Evolutionary conservation across 805 yeast genomes (phyloP).

Genomic region (Cyberlindnera saturnus): DNA sequence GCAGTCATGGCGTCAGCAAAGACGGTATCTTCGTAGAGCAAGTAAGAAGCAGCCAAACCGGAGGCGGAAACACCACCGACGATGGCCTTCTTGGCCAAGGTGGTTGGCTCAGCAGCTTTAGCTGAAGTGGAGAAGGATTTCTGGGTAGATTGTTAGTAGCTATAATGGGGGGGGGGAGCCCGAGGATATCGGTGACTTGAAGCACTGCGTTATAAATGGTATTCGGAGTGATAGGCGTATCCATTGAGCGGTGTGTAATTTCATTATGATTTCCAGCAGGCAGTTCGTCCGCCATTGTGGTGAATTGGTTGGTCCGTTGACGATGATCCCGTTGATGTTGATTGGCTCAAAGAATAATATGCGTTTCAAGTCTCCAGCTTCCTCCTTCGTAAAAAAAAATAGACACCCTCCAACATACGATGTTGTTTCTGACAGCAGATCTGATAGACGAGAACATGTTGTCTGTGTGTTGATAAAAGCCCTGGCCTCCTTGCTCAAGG

Average conservation of each 20-base stretch:
- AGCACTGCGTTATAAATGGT: conserved; percentile 5
- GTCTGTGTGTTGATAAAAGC: not conserved
- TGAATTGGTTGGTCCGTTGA: too few relatives aligned
- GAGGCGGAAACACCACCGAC: conserved; percentile 63
- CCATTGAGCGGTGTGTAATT: too few relatives aligned
- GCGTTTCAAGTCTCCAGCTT: too few relatives aligned
- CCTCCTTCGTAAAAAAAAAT: too few relatives aligned
- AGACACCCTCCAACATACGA: conserved; percentile 10
- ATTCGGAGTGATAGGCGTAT: too few relatives aligned
- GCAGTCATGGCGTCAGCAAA: conserved; percentile 96
- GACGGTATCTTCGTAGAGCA: conserved; percentile 76
- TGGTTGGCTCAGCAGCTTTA: conserved; percentile 27
- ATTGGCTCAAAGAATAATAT: too few relatives aligned
- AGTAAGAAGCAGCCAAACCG: conserved; percentile 76
- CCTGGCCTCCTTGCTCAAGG: not conserved
- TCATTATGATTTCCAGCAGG: too few relatives aligned
- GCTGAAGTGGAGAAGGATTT: conserved; percentile 31
- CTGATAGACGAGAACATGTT: conserved; percentile 27
- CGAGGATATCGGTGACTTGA: not conserved
- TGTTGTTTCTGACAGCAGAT: conserved; percentile 27
- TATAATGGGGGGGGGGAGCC: not conserved
- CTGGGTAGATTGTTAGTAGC: conserved; percentile 15
- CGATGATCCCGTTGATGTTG: too few relatives aligned
- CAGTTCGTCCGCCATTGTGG: too few relatives aligned
- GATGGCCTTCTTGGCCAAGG: conserved; percentile 40